A percentile compares a stretch with the other conserved stretches of the same genome.
Conservation (phyloP, 108 stramenopile genomes). For the Cyclotella cryptica region DNA sequence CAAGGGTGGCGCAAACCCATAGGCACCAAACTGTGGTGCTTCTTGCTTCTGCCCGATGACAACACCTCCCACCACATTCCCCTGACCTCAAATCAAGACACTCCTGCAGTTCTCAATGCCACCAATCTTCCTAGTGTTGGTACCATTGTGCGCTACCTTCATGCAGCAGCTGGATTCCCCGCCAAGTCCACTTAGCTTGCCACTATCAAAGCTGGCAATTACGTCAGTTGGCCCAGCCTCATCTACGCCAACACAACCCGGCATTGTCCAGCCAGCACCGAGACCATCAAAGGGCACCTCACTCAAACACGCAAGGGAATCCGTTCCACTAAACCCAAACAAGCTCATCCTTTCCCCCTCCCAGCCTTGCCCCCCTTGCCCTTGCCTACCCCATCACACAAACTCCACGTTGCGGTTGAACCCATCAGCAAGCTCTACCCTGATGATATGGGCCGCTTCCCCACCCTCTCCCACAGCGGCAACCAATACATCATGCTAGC, state of each 20-base stretch:
- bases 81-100: neutral
- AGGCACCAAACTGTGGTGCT: neutral
- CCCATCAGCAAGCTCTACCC: neutral
- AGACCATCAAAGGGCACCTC: neutral
- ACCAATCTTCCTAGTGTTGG: neutral
- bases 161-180: neutral
- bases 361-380: neutral
- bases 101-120: neutral
- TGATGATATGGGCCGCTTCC: neutral
- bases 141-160: neutral
- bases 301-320: neutral
- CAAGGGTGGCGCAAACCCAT: neutral
- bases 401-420: neutral
- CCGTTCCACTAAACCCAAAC: neutral
- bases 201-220: neutral
- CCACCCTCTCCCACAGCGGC: neutral
- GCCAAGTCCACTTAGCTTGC: neutral
- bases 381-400: too few species aligned
- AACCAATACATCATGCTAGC: slow-evolving; percentile 1
- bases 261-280: neutral
- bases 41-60: neutral
- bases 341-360: neutral
- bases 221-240: neutral
- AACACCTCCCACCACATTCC: neutral
- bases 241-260: neutral